Base-by-base conservation (phyloP, 257 asterid genomes). In the Nicotiana otophora region DNA sequence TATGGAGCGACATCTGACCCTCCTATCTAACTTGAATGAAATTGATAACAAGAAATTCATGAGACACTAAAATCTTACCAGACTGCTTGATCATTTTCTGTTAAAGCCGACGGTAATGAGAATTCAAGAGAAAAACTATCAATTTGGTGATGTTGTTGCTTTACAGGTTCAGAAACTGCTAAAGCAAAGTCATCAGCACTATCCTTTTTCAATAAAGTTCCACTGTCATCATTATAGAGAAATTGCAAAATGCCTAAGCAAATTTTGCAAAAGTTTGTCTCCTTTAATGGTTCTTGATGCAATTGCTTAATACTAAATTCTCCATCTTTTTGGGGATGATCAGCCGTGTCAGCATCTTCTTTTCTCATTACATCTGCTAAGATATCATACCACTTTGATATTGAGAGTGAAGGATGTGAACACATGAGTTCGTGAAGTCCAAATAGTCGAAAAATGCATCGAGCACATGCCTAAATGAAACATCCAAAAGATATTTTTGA, bases 221-320 rank as follows among this genome's bases (percentile, higher is more conserved):
- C 92, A n/a, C 64, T 86, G 53, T 89, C 90, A 84, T 91, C 90
- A 16, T 5, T 69, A 86, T 89, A 92, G 30, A 82, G 80, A 89
- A 91, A 94, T 86, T 92, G 94, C 92, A 95, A 86, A 63, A 92
- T 86, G 74, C 98, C 98, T 65, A 92, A 84, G 82, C 98, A 95
- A 36, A 90, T 86, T 77, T 88, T 88, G 88, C 99, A 95, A 78
- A 91, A 84, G 46, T 34, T 70, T 62, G 66, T 70, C 76, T 86
- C 90, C 77, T 85, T 92, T 65, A 82, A 81, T 51, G 20, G 53
- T 61, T 87, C 88, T 33, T 84, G 82, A 78, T 76, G 63, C 62
- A 83, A 74, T 57, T 81, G 77, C 30, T 57, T 81, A 66, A 70
- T 68, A 80, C 66, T 79, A 65, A 34, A 33, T 77, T 75, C 89